Percentiles rank a stretch among this genome's conserved stretches.
Conservation (phyloP, 192 early-diverging fungal genomes). For the Geranomyces michiganensis region DNA sequence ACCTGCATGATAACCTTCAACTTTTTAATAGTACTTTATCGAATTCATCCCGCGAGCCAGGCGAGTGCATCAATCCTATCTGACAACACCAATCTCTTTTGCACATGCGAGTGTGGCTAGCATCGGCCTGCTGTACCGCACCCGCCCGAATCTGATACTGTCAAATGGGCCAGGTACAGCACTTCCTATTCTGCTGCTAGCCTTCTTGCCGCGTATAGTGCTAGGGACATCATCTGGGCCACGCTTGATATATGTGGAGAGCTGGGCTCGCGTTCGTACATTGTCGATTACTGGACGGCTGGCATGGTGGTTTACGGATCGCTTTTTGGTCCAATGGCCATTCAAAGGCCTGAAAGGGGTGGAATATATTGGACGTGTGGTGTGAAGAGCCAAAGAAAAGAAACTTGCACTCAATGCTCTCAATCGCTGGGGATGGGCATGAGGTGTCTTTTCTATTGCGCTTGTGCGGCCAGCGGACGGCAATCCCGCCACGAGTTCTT, state of each 20-base stretch:
- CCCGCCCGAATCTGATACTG: constrained; percentile 46
- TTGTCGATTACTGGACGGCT: constrained; percentile 90
- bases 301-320: constrained; percentile 74
- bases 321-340: constrained; percentile 93
- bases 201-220: constrained; percentile 62
- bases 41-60: constrained; percentile 13
- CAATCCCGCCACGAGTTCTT: background rate
- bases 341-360: constrained; percentile 34
- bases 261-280: constrained; percentile 81
- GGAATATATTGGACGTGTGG: constrained; percentile 39
- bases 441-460: background rate
- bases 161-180: constrained; percentile 94
- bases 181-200: constrained; percentile 67
- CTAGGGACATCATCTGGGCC: constrained; percentile 40
- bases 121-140: background rate
- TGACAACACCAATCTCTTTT: constrained; percentile 11
- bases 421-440: too few species aligned
- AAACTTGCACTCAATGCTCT: too few species aligned
- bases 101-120: background rate
- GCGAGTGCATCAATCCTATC: constrained; percentile 18
- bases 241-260: constrained; percentile 83
- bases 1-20: background rate
- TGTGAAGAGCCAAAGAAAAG: too few species aligned
- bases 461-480: too few species aligned
- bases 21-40: constrained; percentile 7